Evolutionary conservation across 164 flowering plant species (phyloP).

Genomic region (Echeveria elegans): DNA sequence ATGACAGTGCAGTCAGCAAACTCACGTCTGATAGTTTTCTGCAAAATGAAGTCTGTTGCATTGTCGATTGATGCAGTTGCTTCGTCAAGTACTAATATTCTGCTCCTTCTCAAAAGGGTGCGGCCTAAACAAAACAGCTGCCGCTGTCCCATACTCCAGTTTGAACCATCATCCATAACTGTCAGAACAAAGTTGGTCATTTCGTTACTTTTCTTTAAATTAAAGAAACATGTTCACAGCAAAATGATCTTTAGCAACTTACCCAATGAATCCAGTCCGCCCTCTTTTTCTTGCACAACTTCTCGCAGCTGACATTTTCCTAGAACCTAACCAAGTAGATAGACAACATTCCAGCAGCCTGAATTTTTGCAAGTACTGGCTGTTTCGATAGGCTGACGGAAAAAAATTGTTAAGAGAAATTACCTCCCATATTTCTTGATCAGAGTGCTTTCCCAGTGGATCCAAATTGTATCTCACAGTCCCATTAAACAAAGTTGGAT

Average conservation of each 20-base stretch:
- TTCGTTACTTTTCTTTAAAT: background rate
- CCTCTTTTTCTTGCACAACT: conserved; percentile 42
- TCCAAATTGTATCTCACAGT: conserved; percentile 61
- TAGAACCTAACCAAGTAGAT: conserved; percentile 32
- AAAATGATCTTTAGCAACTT: background rate
- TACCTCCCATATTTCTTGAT: conserved; percentile 69
- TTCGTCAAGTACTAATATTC: conserved; percentile 60
- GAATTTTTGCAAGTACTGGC: background rate
- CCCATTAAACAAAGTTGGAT: conserved; percentile 58
- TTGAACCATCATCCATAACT: conserved; percentile 58
- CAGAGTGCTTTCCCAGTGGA: conserved; percentile 43
- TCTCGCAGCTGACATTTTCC: conserved; percentile 57
- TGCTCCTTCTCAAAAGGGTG: conserved; percentile 45
- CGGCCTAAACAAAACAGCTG: conserved; percentile 68
- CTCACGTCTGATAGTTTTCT: conserved; percentile 48
- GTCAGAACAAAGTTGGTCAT: conserved; percentile 10
- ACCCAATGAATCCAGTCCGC: conserved; percentile 46
- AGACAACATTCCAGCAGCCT: too few relatives aligned
- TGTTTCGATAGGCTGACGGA: background rate
- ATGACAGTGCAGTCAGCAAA: conserved; percentile 52
- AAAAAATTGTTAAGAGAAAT: background rate
- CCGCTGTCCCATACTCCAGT: conserved; percentile 76
- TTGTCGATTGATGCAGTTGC: conserved; percentile 71
- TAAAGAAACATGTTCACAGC: background rate
- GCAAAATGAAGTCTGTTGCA: conserved; percentile 49